Evolutionary conservation across 2,329 filamentous ascomycete species (phyloP).

Genomic region (Verticillium klebahnii): DNA sequence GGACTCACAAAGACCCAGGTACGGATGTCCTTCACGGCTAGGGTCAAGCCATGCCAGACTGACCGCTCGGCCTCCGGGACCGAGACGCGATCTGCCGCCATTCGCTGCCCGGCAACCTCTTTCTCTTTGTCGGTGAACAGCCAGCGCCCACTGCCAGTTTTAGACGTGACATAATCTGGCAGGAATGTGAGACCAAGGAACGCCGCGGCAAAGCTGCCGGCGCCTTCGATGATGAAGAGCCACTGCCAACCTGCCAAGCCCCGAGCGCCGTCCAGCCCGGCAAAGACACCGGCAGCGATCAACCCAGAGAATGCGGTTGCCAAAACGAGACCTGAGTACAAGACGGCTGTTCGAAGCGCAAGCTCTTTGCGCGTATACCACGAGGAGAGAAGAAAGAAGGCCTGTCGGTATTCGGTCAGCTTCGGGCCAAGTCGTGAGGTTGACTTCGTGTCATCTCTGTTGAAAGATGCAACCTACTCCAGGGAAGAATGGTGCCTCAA

Average conservation of each 20-base stretch:
- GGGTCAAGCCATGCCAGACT: constrained; percentile 25
- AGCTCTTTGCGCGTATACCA: constrained; percentile 41
- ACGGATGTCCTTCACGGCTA: constrained; percentile 42
- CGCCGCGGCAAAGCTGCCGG: neutral
- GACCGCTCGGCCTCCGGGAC: too few species aligned
- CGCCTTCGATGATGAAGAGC: constrained; percentile 21
- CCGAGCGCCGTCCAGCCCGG: constrained; percentile 25
- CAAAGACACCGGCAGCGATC: constrained; percentile 44
- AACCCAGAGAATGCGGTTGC: constrained; percentile 48
- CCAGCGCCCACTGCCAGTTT: neutral
- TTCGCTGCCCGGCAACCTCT: constrained; percentile 33
- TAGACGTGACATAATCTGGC: neutral
- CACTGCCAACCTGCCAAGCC: constrained; percentile 20
- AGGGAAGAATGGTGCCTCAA: constrained; percentile 48
- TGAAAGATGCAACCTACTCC: constrained; percentile 9
- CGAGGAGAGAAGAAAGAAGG: constrained; percentile 39
- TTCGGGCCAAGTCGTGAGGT: too few species aligned
- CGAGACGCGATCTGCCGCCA: constrained; percentile 13
- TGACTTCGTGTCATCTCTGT: too few species aligned
- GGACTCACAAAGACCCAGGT: constrained; percentile 9
- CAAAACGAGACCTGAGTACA: constrained; percentile 41
- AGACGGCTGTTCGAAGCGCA: constrained; percentile 39
- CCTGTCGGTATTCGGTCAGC: constrained; percentile 8
- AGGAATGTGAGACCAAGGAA: neutral
- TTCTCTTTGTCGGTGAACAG: constrained; percentile 15